Evolutionary conservation across 1,284 basidiomycete genomes (phyloP), one percentile per base, ranked within the genome.

Genomic region (Gymnopus androsaceus): DNA sequence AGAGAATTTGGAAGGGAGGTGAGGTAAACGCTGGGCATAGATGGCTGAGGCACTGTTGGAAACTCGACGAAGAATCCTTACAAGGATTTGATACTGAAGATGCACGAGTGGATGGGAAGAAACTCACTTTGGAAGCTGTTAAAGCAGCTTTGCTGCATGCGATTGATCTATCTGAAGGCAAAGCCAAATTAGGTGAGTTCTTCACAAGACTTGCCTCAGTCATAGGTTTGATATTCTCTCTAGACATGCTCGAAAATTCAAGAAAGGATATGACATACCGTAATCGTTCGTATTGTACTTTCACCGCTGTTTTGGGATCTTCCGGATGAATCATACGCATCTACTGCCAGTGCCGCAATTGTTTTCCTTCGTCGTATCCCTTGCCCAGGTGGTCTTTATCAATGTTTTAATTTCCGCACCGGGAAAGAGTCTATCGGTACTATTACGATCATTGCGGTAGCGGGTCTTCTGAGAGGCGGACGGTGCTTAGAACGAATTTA

Each of bases 11-110:
- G 54, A 56, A 15, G 54, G 51, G 42, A 42, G 48, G 15, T 56
- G 54, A 48, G 54, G 54, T 17, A 56, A 56, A 19, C 48, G 38
- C 23, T 56, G 54, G 54, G 47, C 51, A 9, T 34, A 48, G 34
- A 34, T 56, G 48, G 54, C 54, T 8, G 54, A 56, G 17, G 54
- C 54, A 4, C 8, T 56, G 9, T 19, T 38, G 11, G 40, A 50
- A 41, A 5, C 46, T 11, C 2, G 27, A 36, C 17, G 48, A 56
- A 33, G 54, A 56, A n/a, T 36, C 30, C 7, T 12, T 51, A 31
- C n/a, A n/a, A n/a, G 23, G 5, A 36, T 4, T 17, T 36, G 31
- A 38, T 3, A 40, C 38, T 1, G 40, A 12, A 28, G 48, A 28
- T 21, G 21, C n/a, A 14, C 9, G 54, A 31, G 30, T 19, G 41